These are phyloP conservation scores for Phytophthora pini DNA, from an alignment of 352 stramenopile genomes.

Conservation along the genomic window DNA sequence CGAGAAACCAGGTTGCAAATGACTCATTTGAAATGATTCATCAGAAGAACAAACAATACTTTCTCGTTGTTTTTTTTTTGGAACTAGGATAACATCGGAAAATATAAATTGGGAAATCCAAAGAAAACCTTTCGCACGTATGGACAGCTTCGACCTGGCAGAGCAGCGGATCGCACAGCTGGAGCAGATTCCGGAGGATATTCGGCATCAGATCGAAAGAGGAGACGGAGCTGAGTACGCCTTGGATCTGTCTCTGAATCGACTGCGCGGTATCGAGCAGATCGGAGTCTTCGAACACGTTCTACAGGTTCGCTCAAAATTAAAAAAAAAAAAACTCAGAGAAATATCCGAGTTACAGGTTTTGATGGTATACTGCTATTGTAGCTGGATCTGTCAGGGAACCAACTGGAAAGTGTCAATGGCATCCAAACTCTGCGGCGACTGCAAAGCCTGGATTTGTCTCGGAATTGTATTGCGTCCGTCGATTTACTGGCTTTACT, in stretches of 20 bases:
- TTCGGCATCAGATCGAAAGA: slow-evolving; percentile 49
- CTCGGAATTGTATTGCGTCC: slow-evolving; percentile 55
- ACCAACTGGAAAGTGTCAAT: slow-evolving; percentile 57
- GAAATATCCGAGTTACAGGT: not conserved
- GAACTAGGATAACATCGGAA: no score
- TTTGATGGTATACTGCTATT: not conserved
- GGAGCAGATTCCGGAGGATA: slow-evolving; percentile 54
- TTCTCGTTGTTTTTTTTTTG: no score
- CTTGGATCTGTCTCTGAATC: slow-evolving; percentile 62
- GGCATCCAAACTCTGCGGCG: slow-evolving; percentile 53
- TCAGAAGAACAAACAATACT: no score
- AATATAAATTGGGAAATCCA: no score
- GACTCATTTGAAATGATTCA: no score
- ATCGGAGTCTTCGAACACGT: slow-evolving; percentile 58
- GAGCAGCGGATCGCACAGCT: slow-evolving; percentile 55
- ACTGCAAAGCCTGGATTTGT: slow-evolving; percentile 57
- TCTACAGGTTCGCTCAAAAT: slow-evolving; percentile 36
- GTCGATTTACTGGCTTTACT: slow-evolving; percentile 53
- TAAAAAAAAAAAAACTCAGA: not conserved
- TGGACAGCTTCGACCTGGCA: slow-evolving; percentile 59
- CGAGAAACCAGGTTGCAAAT: no score
- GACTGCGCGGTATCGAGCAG: slow-evolving; percentile 44
- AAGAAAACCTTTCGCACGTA: not conserved
- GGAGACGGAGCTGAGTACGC: slow-evolving; percentile 39
- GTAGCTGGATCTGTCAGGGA: slow-evolving; percentile 68